These are phyloP conservation scores for Alectoria sarmentosa DNA, from an alignment of 495 filamentous ascomycete species.

Conservation along the genomic window DNA sequence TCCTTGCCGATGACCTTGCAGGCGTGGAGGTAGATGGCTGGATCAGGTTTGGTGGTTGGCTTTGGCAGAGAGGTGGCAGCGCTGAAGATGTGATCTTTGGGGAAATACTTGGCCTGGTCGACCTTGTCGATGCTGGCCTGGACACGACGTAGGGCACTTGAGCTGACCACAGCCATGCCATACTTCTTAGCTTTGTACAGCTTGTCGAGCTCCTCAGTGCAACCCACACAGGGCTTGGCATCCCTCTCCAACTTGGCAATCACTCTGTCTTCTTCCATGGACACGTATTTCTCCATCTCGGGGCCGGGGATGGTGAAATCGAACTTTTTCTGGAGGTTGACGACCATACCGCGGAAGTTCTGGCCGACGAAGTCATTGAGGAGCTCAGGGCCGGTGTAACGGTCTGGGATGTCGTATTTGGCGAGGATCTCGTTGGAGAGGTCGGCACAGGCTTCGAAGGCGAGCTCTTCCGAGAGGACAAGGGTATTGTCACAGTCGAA, in stretches of 20 bases:
- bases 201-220: constrained; percentile 58
- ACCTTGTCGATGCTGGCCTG: constrained; percentile 75
- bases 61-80: constrained; percentile 71
- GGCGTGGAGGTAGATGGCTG: constrained; percentile 82
- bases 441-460: constrained; percentile 91
- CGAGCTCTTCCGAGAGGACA: constrained; percentile 82
- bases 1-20: constrained; percentile 67
- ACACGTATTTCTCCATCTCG: constrained; percentile 72
- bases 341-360: constrained; percentile 92
- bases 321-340: constrained; percentile 68
- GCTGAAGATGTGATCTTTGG: constrained; percentile 64
- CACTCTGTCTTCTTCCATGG: constrained; percentile 72
- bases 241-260: constrained; percentile 69
- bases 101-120: constrained; percentile 74
- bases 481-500: constrained; percentile 99
- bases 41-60: constrained; percentile 88
- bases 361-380: constrained; percentile 89
- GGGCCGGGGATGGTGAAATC: constrained; percentile 57
- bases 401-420: constrained; percentile 54
- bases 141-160: constrained; percentile 71
- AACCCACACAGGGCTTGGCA: constrained; percentile 70
- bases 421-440: constrained; percentile 85
- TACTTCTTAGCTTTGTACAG: constrained; percentile 59
- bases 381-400: constrained; percentile 73
- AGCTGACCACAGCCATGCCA: constrained; percentile 74